Evolutionary conservation across 129 eudicot species (phyloP).

Genomic region (Tagetes erecta): DNA sequence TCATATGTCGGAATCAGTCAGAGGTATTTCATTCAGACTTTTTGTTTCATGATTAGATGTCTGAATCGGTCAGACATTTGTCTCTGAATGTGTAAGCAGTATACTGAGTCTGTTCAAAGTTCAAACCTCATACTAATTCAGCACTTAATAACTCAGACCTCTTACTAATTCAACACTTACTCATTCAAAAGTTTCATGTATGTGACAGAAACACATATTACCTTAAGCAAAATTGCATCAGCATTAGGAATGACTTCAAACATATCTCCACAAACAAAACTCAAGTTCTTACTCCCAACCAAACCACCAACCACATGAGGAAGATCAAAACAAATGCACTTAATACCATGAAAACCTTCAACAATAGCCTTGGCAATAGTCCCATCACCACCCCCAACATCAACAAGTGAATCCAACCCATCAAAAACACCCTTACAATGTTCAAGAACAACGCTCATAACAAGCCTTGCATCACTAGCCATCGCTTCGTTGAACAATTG

Average conservation of each 20-base stretch:
- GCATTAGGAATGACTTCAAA: constrained; percentile 26
- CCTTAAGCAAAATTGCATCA: constrained; percentile 20
- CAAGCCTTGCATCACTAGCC: constrained; percentile 29
- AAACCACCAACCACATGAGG: constrained; percentile 35
- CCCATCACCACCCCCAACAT: constrained; percentile 46
- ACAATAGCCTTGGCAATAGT: constrained; percentile 25
- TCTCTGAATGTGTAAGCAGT: too few species aligned
- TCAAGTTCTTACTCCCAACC: constrained; percentile 22
- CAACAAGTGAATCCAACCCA: constrained; percentile 35
- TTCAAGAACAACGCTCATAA: constrained; percentile 18
- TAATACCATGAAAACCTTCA: constrained; percentile 15
- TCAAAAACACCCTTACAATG: constrained; percentile 7
- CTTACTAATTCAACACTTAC: too few species aligned
- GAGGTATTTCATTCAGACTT: too few species aligned
- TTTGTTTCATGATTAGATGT: too few species aligned
- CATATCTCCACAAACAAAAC: constrained; percentile 28
- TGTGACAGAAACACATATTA: not conserved
- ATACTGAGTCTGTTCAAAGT: too few species aligned
- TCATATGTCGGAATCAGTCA: too few species aligned
- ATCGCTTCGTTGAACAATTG: constrained; percentile 17
- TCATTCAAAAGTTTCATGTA: too few species aligned
- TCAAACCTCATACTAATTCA: too few species aligned
- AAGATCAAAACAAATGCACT: constrained; percentile 32
- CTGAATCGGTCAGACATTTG: too few species aligned
- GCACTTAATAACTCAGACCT: too few species aligned